Evolutionary conservation across 306 rosid genomes (phyloP).

Genomic region (Begonia masoniana): DNA sequence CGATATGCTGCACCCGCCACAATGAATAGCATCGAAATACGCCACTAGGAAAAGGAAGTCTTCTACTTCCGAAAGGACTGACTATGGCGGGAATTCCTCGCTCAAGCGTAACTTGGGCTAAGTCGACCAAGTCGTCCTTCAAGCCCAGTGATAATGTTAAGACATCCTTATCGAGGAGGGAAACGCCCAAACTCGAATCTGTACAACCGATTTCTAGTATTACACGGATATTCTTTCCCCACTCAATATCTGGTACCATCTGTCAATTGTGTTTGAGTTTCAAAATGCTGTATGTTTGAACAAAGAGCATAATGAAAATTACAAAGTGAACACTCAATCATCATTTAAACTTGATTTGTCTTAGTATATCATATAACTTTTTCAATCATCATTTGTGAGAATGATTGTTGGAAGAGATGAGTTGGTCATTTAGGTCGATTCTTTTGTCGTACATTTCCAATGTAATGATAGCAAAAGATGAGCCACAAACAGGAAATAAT

Average conservation of each 20-base stretch:
- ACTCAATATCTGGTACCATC: conserved; percentile 98
- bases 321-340: neutral
- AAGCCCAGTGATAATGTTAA: conserved; percentile 73
- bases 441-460: neutral
- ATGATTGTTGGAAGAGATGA: too few relatives aligned
- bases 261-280: conserved; percentile 23
- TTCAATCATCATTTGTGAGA: too few relatives aligned
- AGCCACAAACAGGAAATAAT: neutral
- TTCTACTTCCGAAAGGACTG: conserved; percentile 54
- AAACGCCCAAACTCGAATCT: conserved; percentile 62
- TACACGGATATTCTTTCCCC: conserved; percentile 87
- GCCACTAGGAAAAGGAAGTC: conserved; percentile 89
- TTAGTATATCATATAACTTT: too few relatives aligned
- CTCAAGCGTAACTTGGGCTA: conserved; percentile 83
- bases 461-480: neutral
- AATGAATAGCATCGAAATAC: conserved; percentile 81
- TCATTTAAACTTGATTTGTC: too few relatives aligned
- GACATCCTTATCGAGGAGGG: conserved; percentile 70
- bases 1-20: conserved; percentile 56
- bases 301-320: neutral
- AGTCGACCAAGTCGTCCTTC: conserved; percentile 78
- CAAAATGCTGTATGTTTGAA: conserved; percentile 10
- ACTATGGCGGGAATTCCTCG: conserved; percentile 78
- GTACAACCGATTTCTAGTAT: conserved; percentile 74
- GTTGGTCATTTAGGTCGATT: too few relatives aligned